phyloP scores from a whole-genome alignment of 352 stramenopile genomes.

The Phytophthora meadii region DNA sequence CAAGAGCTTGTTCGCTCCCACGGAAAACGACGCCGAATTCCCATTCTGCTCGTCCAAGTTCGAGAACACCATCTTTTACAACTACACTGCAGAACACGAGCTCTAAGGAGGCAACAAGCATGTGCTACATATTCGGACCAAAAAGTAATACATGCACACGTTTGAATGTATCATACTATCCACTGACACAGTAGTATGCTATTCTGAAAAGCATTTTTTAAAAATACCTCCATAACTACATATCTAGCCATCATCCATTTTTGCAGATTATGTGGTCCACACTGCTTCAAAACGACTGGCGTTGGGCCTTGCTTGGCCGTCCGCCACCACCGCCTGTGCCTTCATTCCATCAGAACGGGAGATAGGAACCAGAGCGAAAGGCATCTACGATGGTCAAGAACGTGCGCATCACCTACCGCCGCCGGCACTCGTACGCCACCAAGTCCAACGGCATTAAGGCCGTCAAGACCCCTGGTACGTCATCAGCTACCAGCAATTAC shows the following conservation, averaged over 20 bases:
- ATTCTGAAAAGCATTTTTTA: too few species aligned
- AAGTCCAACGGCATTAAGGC: slow-evolving; percentile 93
- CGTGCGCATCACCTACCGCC: slow-evolving; percentile 94
- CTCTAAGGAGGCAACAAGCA: slow-evolving; percentile 6
- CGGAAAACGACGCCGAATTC: slow-evolving; percentile 27
- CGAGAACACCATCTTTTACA: slow-evolving; percentile 31
- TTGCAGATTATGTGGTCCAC: slow-evolving; percentile 25
- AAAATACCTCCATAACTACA: too few species aligned
- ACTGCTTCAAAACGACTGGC: slow-evolving; percentile 54
- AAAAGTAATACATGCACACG: too few species aligned
- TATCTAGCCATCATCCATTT: background rate
- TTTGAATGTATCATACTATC: too few species aligned
- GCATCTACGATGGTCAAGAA: slow-evolving; percentile 91
- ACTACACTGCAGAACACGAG: slow-evolving; percentile 29
- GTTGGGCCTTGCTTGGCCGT: slow-evolving; percentile 44
- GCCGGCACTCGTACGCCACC: slow-evolving; percentile 98
- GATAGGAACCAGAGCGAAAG: slow-evolving; percentile 68
- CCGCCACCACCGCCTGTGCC: slow-evolving; percentile 11
- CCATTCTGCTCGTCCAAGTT: slow-evolving; percentile 22
- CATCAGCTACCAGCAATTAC: slow-evolving; percentile 1
- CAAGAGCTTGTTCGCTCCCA: slow-evolving; percentile 27
- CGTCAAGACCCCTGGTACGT: slow-evolving; percentile 96
- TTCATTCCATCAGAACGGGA: slow-evolving; percentile 78
- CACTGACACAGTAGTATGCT: too few species aligned
- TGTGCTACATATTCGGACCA: too few species aligned